A percentile compares a stretch with the other conserved stretches of the same genome.
These are phyloP conservation scores for Priceomyces carsonii DNA, from an alignment of 805 yeast species.

Conservation along the genomic window DNA sequence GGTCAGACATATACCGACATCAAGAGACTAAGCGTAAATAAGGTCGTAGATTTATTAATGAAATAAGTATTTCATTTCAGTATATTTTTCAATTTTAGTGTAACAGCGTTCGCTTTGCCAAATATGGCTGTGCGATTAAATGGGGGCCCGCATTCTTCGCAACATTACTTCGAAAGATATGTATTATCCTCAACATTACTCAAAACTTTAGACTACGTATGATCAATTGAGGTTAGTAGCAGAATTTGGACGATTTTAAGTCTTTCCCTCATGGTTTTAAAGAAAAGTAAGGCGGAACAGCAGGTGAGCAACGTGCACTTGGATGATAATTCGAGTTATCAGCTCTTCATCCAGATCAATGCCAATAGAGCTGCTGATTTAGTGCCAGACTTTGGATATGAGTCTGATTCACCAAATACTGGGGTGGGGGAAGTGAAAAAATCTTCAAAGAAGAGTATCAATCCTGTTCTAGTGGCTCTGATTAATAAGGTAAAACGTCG, in stretches of 20 bases:
- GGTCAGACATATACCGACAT: conserved; percentile 97
- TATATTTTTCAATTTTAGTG: no score
- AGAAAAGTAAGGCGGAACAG: conserved; percentile 1
- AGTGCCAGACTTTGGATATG: conserved; percentile 14
- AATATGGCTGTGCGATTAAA: no score
- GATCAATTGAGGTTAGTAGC: no score
- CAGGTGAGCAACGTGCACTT: not conserved
- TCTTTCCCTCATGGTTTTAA: conserved; percentile 1
- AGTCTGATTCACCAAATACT: not conserved
- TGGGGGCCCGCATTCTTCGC: no score
- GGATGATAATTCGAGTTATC: conserved; percentile 8
- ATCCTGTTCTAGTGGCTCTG: conserved; percentile 38
- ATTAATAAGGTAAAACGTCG: conserved; percentile 29
- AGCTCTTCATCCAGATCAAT: conserved; percentile 30
- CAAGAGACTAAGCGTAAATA: conserved; percentile 83
- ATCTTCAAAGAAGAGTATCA: conserved; percentile 21
- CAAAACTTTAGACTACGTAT: no score
- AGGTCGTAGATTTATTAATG: conserved; percentile 88
- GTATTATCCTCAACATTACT: no score
- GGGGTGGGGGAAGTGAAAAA: not conserved
- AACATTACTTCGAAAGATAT: no score
- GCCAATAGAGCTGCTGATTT: conserved; percentile 43
- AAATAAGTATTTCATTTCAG: conserved; percentile 31
- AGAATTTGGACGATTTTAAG: no score
- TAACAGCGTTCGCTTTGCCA: no score